A percentile compares a stretch with the other conserved stretches of the same genome.
Conservation (phyloP, 176 grass and related monocot species). For the Puya raimondii region DNA sequence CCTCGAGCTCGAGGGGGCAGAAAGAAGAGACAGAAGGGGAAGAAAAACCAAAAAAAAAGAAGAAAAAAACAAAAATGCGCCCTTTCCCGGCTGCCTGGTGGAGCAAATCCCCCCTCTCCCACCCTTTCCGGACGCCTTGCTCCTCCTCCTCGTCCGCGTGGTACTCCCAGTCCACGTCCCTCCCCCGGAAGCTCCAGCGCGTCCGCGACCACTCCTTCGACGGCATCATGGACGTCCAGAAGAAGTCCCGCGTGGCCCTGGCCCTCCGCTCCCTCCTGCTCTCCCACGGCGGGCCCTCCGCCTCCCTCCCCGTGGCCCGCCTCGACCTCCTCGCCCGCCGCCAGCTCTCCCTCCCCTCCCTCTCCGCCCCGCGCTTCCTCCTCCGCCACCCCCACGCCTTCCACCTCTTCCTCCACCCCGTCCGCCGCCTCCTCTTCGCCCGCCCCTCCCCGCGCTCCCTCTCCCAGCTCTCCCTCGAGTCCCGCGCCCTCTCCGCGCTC, state of each 20-base stretch:
- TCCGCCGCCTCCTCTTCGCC: conserved; percentile 66
- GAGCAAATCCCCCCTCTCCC: too few species aligned
- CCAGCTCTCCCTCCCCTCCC: conserved; percentile 37
- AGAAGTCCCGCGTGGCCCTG: conserved; percentile 56
- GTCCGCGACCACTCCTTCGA: conserved; percentile 87
- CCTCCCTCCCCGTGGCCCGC: conserved; percentile 46
- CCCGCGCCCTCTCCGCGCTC: conserved; percentile 25
- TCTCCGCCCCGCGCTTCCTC: conserved; percentile 57
- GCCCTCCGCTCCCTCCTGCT: conserved; percentile 34
- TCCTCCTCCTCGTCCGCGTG: not conserved
- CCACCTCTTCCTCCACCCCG: conserved; percentile 87
- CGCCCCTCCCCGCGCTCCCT: conserved; percentile 70
- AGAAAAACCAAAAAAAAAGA: too few species aligned
- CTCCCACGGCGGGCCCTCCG: conserved; percentile 12
- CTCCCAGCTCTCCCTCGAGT: conserved; percentile 32
- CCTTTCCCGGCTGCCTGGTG: too few species aligned
- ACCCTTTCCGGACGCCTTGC: not conserved
- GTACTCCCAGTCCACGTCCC: conserved; percentile 68
- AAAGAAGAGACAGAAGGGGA: too few species aligned
- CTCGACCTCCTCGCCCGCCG: conserved; percentile 54
- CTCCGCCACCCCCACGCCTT: conserved; percentile 77
- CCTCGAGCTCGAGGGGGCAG: too few species aligned
- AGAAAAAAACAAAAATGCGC: too few species aligned
- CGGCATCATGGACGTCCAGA: conserved; percentile 78
- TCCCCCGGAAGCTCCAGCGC: conserved; percentile 65